These are phyloP conservation scores for Lablab purpureus DNA, from an alignment of 306 rosid species.

Conservation along the genomic window DNA sequence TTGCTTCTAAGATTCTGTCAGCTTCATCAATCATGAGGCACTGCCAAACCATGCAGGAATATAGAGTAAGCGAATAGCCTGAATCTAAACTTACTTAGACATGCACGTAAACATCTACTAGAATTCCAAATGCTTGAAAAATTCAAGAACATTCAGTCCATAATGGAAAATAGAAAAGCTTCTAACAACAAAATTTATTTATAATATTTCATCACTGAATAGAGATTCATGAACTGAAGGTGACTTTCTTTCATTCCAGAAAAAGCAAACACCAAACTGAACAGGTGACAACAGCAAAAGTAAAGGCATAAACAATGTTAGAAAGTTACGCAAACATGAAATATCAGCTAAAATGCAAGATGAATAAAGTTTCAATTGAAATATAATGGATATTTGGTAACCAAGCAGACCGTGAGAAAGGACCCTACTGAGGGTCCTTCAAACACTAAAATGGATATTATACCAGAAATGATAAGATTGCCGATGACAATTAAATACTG, in stretches of 20 bases:
- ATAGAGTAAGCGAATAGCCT: slow-evolving; percentile 36
- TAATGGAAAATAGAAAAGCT: slow-evolving; percentile 12
- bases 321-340: slow-evolving; percentile 4
- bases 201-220: slow-evolving; percentile 13
- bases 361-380: slow-evolving; percentile 17
- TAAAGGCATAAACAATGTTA: slow-evolving; percentile 1
- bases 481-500: background rate
- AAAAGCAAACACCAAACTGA: background rate
- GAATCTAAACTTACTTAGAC: slow-evolving; percentile 41
- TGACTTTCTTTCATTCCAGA: background rate
- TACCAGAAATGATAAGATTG: background rate
- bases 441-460: background rate
- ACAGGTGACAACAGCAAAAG: slow-evolving; percentile 4
- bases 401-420: slow-evolving; percentile 13
- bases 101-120: slow-evolving; percentile 15
- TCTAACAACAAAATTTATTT: background rate
- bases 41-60: slow-evolving; percentile 55
- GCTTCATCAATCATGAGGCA: slow-evolving; percentile 97
- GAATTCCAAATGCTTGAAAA: slow-evolving; percentile 9
- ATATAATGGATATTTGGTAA: background rate
- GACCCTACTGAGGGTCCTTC: background rate
- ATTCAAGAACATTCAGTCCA: background rate
- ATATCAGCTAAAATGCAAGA: slow-evolving; percentile 18
- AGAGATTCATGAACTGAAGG: background rate
- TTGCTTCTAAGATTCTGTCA: slow-evolving; percentile 91